Conservation (phyloP, 495 filamentous ascomycete genomes). For the Cenococcum geophilum region DNA sequence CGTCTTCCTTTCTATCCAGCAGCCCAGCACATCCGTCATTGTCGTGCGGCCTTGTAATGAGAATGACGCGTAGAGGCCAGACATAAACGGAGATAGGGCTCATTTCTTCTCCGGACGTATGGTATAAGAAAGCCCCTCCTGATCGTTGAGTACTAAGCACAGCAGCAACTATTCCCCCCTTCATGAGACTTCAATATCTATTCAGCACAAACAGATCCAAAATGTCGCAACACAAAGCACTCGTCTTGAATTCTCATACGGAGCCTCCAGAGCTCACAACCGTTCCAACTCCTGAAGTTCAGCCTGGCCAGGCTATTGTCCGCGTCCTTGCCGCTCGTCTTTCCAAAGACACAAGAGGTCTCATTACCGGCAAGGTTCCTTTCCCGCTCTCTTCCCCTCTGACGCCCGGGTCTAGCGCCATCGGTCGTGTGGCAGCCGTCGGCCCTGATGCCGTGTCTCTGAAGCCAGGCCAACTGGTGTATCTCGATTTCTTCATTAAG, state of each 20-base stretch:
- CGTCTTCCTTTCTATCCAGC: too few species aligned
- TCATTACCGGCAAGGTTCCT: background rate
- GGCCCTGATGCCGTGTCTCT: constrained; percentile 44
- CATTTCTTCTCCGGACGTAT: too few species aligned
- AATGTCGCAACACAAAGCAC: background rate
- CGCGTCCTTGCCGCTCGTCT: constrained; percentile 30
- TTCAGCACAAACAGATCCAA: too few species aligned
- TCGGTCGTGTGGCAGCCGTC: constrained; percentile 44
- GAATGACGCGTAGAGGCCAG: too few species aligned
- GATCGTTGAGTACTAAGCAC: too few species aligned
- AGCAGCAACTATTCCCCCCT: too few species aligned
- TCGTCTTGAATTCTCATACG: background rate
- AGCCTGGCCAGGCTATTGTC: constrained; percentile 34
- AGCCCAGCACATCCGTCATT: too few species aligned
- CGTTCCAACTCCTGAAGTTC: constrained; percentile 32
- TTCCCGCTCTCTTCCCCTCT: constrained; percentile 33
- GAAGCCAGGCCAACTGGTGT: constrained; percentile 43
- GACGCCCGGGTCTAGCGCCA: constrained; percentile 28
- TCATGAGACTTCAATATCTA: too few species aligned
- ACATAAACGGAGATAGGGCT: too few species aligned
- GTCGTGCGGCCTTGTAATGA: too few species aligned
- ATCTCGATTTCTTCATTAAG: constrained; percentile 40
- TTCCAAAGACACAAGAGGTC: constrained; percentile 16
- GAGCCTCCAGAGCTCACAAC: constrained; percentile 24
- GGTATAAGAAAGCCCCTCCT: too few species aligned